These are phyloP conservation scores for Mariannaea elegans DNA, from an alignment of 2,329 filamentous ascomycete species.

Conservation along the genomic window DNA sequence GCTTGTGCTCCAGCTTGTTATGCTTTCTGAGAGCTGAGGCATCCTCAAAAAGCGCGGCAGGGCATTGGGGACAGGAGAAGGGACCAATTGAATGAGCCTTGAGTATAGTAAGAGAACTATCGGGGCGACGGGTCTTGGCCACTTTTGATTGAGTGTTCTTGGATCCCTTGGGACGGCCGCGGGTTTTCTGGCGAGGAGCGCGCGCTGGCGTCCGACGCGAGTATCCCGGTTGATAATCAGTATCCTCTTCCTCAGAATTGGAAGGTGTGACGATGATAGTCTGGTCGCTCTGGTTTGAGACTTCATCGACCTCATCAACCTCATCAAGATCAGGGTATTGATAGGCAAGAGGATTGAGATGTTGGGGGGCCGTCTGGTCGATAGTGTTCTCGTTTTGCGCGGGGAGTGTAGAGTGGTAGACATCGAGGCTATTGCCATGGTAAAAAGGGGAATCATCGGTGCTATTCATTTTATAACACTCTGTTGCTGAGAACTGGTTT, in stretches of 20 bases:
- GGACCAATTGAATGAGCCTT: not conserved
- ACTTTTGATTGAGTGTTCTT: constrained; percentile 11
- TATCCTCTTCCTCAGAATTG: not conserved
- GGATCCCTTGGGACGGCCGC: not conserved
- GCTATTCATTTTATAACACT: not conserved
- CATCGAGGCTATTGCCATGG: not conserved
- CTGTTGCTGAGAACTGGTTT: constrained; percentile 4
- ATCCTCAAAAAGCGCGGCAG: constrained; percentile 52
- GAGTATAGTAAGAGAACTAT: constrained; percentile 18
- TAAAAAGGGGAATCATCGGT: constrained; percentile 15
- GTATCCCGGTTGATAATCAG: constrained; percentile 12
- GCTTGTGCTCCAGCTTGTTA: constrained; percentile 62
- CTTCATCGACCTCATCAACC: constrained; percentile 10
- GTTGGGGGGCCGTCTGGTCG: not conserved
- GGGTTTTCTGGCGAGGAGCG: not conserved
- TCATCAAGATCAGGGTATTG: constrained; percentile 26
- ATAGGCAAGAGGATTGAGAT: not conserved
- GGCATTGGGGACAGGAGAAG: constrained; percentile 30
- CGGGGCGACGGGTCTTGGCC: constrained; percentile 12
- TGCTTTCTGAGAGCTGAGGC: constrained; percentile 57
- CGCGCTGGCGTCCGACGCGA: constrained; percentile 7
- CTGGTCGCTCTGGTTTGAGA: not conserved
- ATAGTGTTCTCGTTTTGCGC: not conserved
- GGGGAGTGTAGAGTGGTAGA: not conserved
- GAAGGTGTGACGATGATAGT: not conserved